Conservation (phyloP, 805 yeast genomes). For the Lipomyces yamadae region DNA sequence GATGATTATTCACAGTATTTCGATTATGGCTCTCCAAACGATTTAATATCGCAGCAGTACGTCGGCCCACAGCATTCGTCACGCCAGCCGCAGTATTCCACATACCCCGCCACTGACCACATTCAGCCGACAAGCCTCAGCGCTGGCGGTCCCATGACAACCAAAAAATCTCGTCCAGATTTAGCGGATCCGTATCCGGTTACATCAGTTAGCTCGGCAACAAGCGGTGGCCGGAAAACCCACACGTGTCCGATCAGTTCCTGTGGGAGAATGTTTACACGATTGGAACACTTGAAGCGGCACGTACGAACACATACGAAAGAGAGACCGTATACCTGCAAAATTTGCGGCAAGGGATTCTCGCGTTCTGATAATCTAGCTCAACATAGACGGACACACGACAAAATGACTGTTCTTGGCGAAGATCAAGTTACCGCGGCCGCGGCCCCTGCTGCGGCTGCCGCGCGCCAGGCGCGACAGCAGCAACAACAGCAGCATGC, state of each 20-base stretch:
- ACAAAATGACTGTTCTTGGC: conserved; percentile 28
- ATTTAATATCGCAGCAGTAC: conserved; percentile 15
- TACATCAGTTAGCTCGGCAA: conserved; percentile 9
- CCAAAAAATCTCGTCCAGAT: conserved; percentile 12
- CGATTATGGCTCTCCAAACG: conserved; percentile 13
- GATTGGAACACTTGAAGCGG: conserved; percentile 36
- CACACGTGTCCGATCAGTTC: conserved; percentile 35
- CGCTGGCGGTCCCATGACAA: conserved; percentile 4
- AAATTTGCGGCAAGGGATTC: conserved; percentile 33
- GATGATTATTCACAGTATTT: conserved; percentile 24
- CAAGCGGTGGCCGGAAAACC: conserved; percentile 29
- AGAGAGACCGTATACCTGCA: conserved; percentile 36
- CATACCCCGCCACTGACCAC: conserved; percentile 3
- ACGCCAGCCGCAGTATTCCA: conserved; percentile 10
- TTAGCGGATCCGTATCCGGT: conserved; percentile 11
- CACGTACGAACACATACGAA: conserved; percentile 39
- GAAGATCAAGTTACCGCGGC: conserved; percentile 31
- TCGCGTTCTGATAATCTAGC: conserved; percentile 35
- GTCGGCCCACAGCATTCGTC: neutral
- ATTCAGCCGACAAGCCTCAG: neutral
- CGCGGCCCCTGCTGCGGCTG: conserved; percentile 24
- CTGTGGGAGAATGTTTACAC: conserved; percentile 35
- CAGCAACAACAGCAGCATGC: conserved; percentile 33
- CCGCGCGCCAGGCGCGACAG: conserved; percentile 30
- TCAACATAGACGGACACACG: conserved; percentile 38